phyloP scores from a whole-genome alignment of 768 basidiomycete genomes.

The Roridomyces roridus region DNA sequence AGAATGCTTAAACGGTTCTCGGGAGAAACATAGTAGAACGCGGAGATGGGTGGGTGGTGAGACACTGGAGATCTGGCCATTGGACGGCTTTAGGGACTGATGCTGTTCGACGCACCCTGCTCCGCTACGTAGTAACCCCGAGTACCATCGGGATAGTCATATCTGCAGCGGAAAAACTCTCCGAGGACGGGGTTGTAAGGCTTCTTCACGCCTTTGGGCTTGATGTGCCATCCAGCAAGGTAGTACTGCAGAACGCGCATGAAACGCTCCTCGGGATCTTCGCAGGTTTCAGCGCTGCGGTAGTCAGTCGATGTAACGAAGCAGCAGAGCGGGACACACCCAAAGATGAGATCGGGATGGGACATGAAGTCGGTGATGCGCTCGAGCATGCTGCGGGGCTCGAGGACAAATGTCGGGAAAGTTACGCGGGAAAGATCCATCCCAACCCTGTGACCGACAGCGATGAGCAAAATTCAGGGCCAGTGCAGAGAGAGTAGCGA shows the following conservation, averaged over 20 bases:
- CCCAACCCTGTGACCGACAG: constrained; percentile 66
- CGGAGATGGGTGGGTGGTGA: constrained; percentile 92
- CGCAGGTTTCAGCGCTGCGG: constrained; percentile 76
- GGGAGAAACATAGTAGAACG: constrained; percentile 96
- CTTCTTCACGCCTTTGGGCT: constrained; percentile 99
- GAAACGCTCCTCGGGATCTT: constrained; percentile 89
- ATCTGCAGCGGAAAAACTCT: constrained; percentile 97
- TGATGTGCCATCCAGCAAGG: constrained; percentile 99
- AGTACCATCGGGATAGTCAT: constrained; percentile 89
- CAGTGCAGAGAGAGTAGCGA: constrained; percentile 34
- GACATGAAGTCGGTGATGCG: constrained; percentile 99
- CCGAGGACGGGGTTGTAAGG: constrained; percentile 99
- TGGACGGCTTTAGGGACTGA: not conserved
- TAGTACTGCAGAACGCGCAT: constrained; percentile 92
- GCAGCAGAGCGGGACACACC: constrained; percentile 55
- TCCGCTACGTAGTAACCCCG: constrained; percentile 96
- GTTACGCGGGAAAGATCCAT: constrained; percentile 98
- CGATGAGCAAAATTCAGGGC: constrained; percentile 4
- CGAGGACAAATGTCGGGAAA: constrained; percentile 93
- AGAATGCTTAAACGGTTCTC: constrained; percentile 85
- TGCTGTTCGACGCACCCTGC: constrained; percentile 64
- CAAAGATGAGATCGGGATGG: constrained; percentile 96
- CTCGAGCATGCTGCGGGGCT: constrained; percentile 97
- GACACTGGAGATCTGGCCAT: constrained; percentile 65
- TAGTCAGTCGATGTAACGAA: constrained; percentile 10